Evolutionary conservation across 2,329 filamentous ascomycete genomes (phyloP).

Genomic region (Tothia fuscella): DNA sequence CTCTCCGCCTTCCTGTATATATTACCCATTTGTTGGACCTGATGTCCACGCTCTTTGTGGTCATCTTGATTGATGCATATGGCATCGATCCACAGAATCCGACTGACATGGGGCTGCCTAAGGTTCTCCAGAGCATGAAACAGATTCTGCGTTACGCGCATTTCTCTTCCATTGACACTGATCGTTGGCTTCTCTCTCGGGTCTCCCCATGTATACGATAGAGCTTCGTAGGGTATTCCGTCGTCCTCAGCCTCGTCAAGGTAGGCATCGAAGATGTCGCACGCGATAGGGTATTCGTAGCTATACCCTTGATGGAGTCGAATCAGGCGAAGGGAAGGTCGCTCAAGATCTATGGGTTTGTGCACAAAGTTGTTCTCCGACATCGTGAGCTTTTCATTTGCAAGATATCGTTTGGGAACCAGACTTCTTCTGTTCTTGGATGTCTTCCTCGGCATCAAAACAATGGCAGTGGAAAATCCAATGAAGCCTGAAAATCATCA

Average conservation of each 20-base stretch:
- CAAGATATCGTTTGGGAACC: too few species aligned
- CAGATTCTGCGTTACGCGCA: background rate
- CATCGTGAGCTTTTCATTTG: too few species aligned
- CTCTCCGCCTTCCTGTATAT: background rate
- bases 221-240: background rate
- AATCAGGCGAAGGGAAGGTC: background rate
- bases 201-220: slow-evolving; percentile 1
- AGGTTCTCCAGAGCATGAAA: background rate
- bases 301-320: background rate
- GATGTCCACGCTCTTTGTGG: slow-evolving; percentile 1
- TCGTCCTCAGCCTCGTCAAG: background rate
- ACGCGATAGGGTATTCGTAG: too few species aligned
- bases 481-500: too few species aligned
- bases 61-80: slow-evolving; percentile 12
- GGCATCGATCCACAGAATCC: slow-evolving; percentile 10
- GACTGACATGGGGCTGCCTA: background rate
- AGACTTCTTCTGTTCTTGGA: too few species aligned
- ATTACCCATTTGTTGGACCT: slow-evolving; percentile 11
- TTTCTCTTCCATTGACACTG: background rate
- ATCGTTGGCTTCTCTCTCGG: background rate
- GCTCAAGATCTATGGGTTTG: background rate
- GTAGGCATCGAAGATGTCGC: too few species aligned
- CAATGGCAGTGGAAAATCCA: too few species aligned
- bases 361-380: too few species aligned
- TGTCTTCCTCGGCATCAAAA: too few species aligned